These are phyloP conservation scores for Vanderwaltozyma verrucispora DNA, from an alignment of 805 yeast species.

Conservation along the genomic window DNA sequence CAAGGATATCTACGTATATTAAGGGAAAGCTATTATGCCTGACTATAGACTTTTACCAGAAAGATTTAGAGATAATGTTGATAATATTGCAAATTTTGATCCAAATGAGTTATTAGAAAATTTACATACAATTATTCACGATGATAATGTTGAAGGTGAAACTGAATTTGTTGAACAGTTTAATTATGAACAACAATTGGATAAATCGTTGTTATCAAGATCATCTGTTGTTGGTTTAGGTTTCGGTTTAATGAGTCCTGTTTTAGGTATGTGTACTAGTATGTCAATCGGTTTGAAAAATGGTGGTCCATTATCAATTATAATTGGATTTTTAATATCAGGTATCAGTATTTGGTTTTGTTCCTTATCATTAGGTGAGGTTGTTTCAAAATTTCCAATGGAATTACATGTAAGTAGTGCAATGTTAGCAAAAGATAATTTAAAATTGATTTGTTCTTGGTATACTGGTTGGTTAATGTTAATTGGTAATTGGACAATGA, in stretches of 20 bases:
- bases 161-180: constrained; percentile 53
- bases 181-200: constrained; percentile 62
- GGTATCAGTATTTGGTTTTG: constrained; percentile 54
- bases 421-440: constrained; percentile 47
- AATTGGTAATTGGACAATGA: constrained; percentile 71
- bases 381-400: constrained; percentile 65
- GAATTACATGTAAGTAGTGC: constrained; percentile 74
- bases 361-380: constrained; percentile 65
- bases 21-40: constrained; percentile 5
- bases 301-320: constrained; percentile 68
- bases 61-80: constrained; percentile 16
- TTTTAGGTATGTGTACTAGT: constrained; percentile 66
- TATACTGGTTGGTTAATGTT: constrained; percentile 67
- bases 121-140: constrained; percentile 25
- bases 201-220: constrained; percentile 51
- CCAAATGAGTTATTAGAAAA: constrained; percentile 22
- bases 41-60: constrained; percentile 17
- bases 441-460: constrained; percentile 58
- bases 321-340: constrained; percentile 65
- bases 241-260: constrained; percentile 74
- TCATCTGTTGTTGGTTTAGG: constrained; percentile 69
- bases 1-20: no score
- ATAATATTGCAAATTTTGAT: constrained; percentile 6
- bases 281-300: constrained; percentile 60
- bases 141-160: constrained; percentile 35